These are phyloP conservation scores for Lactarius tabidus DNA, from an alignment of 768 basidiomycete genomes.

Conservation along the genomic window DNA sequence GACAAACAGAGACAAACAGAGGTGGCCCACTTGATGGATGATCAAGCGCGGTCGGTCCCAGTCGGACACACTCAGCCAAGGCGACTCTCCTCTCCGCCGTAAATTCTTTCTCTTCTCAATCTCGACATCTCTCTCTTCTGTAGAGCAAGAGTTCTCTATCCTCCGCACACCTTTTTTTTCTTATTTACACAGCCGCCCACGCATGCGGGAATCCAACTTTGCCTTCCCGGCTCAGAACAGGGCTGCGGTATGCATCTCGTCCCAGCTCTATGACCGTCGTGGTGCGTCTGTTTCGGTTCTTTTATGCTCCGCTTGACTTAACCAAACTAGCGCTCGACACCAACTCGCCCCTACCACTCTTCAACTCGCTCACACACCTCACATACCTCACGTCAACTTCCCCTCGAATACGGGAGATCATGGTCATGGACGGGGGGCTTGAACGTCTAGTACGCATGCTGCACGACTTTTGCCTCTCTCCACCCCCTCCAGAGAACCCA, in stretches of 20 bases:
- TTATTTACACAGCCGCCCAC: constrained; percentile 1
- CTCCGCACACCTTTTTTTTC: neutral
- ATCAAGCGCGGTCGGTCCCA: constrained; percentile 22
- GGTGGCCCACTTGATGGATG: constrained; percentile 23
- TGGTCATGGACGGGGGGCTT: constrained; percentile 96
- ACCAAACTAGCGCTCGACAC: constrained; percentile 45
- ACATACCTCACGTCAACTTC: constrained; percentile 96
- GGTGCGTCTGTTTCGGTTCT: constrained; percentile 49
- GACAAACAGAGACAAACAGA: constrained; percentile 21
- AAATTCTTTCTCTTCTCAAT: neutral
- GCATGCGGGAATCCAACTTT: constrained; percentile 94
- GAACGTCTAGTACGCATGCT: constrained; percentile 92
- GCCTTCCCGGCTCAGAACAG: constrained; percentile 92
- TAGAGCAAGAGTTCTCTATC: neutral
- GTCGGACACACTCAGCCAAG: constrained; percentile 17
- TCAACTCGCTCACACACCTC: constrained; percentile 95
- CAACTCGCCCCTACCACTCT: constrained; percentile 59
- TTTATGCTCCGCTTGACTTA: neutral
- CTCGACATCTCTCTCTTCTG: neutral
- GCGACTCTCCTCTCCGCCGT: neutral
- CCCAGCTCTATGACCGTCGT: constrained; percentile 91
- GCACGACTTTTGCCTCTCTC: constrained; percentile 80
- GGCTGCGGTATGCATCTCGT: constrained; percentile 91
- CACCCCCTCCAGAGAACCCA: constrained; percentile 78
- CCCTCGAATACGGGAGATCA: constrained; percentile 95